These are phyloP conservation scores for Beauveria pseudobassiana DNA, from an alignment of 2,329 filamentous ascomycete species.

Conservation along the genomic window DNA sequence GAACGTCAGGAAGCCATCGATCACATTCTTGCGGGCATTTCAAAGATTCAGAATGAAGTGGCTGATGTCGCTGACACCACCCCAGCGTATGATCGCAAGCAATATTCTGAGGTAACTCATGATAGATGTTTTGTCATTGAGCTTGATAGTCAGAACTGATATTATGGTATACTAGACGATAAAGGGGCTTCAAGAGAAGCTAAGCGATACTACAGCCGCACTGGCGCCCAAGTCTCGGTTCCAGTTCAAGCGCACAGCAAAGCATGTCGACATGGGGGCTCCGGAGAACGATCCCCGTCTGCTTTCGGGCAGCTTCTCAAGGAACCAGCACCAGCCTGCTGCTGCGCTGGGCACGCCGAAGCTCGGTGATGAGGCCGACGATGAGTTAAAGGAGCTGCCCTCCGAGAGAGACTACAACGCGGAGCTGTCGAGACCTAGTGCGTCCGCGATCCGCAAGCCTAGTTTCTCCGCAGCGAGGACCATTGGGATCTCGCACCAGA, in stretches of 20 bases:
- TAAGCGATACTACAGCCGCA: slow-evolving; percentile 60
- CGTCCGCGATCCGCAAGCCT: slow-evolving; percentile 45
- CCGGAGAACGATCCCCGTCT: slow-evolving; percentile 37
- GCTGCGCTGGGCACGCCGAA: background rate
- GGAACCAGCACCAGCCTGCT: slow-evolving; percentile 17
- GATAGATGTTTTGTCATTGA: too few relatives aligned
- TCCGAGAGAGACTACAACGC: slow-evolving; percentile 44
- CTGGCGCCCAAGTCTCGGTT: slow-evolving; percentile 74
- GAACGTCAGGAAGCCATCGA: slow-evolving; percentile 78
- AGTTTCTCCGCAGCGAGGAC: slow-evolving; percentile 55
- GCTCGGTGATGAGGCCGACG: slow-evolving; percentile 15
- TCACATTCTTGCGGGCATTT: slow-evolving; percentile 70
- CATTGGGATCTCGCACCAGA: slow-evolving; percentile 60
- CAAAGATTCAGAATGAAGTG: slow-evolving; percentile 73
- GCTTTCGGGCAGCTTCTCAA: slow-evolving; percentile 27
- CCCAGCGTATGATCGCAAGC: slow-evolving; percentile 82
- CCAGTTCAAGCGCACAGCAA: slow-evolving; percentile 54
- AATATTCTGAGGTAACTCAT: slow-evolving; percentile 63
- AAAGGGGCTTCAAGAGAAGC: slow-evolving; percentile 71
- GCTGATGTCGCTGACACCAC: slow-evolving; percentile 76
- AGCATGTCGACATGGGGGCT: slow-evolving; percentile 35
- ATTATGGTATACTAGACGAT: slow-evolving; percentile 48
- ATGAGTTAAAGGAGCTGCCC: slow-evolving; percentile 16
- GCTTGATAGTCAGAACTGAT: background rate
- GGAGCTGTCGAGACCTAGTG: slow-evolving; percentile 37